Evolutionary conservation across 139 green algal genomes (phyloP), one percentile per base, ranked within the genome.

Genomic region (Chlamydomonas schloesseri): DNA sequence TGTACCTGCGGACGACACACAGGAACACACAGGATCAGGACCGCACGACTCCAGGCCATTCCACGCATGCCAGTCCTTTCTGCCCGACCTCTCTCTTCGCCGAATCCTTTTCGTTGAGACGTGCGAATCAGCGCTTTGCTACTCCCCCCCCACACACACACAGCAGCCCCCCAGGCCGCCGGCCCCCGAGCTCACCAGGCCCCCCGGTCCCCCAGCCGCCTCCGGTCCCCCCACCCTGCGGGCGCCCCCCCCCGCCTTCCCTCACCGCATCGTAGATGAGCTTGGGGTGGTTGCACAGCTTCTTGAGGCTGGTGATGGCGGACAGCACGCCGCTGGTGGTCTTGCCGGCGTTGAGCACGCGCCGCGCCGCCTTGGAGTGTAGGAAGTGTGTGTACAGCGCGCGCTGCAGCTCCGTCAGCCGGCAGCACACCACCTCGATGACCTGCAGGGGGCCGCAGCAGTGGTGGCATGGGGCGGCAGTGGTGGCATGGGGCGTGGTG

Each of bases 241-340:
- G n/a, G n/a, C n/a, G n/a, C n/a, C n/a, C 42, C 42, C 6, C 42
- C 42, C 42, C 42, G 42, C 42, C 42, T 50, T 50, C 42, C 42
- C n/a, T n/a, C 57, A 87, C 67, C 71, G 80, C 84, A 83, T 98
- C 96, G 75, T 95, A 96, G 69, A 98, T 96, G 47, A 99, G 93
- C 91, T 99, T 99, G 18, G 97, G 97, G 91, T 99, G 97, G 93
- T 99, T 99, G 94, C 97, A 98, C 71, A 99, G 95, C 95, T 99
- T 99, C 87, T 98, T 98, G 9, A 99, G 91, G 1, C 90, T 91
- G 34, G 95, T 99, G 92, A 99, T 99, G 85, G 96, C 96, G 23
- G 91, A 92, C 53, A 98, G 94, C 28, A 97, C 95, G 20, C 91
- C 87, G 11, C 90, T 89, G 71, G 91, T 73, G 42, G 42, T 50